phyloP scores from a whole-genome alignment of 202 grass and related monocot genomes.

The Digitaria exilis region DNA sequence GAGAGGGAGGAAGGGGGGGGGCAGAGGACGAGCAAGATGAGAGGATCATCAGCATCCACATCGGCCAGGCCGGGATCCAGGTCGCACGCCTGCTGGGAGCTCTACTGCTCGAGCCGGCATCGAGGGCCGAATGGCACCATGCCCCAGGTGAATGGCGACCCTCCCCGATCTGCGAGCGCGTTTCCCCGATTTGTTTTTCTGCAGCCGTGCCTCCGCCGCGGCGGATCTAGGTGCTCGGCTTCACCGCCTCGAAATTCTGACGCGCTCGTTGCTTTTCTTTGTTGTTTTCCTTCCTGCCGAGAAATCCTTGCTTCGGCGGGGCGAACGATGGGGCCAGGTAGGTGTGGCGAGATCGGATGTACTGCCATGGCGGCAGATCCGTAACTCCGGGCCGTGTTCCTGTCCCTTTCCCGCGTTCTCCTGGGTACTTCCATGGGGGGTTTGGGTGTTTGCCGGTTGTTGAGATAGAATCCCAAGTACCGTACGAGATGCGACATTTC shows the following conservation, averaged over 20 bases:
- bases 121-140: slow-evolving; percentile 72
- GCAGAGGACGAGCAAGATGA: slow-evolving; percentile 42
- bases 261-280: not conserved
- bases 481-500: slow-evolving; percentile 22
- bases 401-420: slow-evolving; percentile 15
- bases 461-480: slow-evolving; percentile 11
- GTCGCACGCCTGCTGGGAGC: slow-evolving; percentile 93
- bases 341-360: not conserved
- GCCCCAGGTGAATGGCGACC: slow-evolving; percentile 68
- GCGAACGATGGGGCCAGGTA: not conserved
- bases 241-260: not conserved
- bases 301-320: not conserved
- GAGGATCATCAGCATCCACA: slow-evolving; percentile 95
- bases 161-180: not conserved
- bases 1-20: not conserved
- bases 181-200: not conserved
- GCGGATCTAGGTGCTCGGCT: not conserved
- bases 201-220: not conserved
- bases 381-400: not conserved
- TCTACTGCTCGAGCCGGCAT: slow-evolving; percentile 94
- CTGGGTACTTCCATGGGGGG: not conserved
- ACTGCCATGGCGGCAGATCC: not conserved
- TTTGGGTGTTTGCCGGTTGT: slow-evolving; percentile 8
- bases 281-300: not conserved
- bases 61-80: slow-evolving; percentile 90